phyloP scores from a whole-genome alignment of 495 filamentous ascomycete species.

The Physcia stellaris region DNA sequence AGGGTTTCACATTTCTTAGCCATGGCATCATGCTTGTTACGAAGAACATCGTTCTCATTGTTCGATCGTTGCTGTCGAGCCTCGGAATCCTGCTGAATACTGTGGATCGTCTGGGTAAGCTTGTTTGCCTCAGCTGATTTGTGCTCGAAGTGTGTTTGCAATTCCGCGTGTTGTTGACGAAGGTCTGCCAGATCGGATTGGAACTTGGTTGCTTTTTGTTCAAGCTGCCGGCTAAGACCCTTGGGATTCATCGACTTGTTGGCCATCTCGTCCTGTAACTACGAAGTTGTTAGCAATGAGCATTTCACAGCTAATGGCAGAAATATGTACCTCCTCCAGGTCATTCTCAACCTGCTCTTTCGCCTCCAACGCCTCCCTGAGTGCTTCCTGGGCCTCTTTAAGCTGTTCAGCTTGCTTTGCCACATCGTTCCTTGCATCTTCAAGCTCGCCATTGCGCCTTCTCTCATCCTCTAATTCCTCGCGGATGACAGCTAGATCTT shows the following conservation, averaged over 20 bases:
- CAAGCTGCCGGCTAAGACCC: slow-evolving; percentile 60
- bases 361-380: slow-evolving; percentile 12
- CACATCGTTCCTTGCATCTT: slow-evolving; percentile 30
- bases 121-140: slow-evolving; percentile 27
- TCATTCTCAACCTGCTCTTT: slow-evolving; percentile 3
- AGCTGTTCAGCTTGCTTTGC: slow-evolving; percentile 38
- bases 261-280: slow-evolving; percentile 63
- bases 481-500: slow-evolving; percentile 37
- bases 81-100: slow-evolving; percentile 29
- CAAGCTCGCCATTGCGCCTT: slow-evolving; percentile 44
- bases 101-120: slow-evolving; percentile 29
- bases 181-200: slow-evolving; percentile 49
- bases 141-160: slow-evolving; percentile 36
- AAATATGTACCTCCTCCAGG: slow-evolving; percentile 8
- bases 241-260: slow-evolving; percentile 68
- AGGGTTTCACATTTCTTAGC: slow-evolving; percentile 24
- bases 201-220: slow-evolving; percentile 52
- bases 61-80: slow-evolving; percentile 27
- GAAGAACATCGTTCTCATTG: slow-evolving; percentile 27
- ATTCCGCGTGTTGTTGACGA: slow-evolving; percentile 39
- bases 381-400: slow-evolving; percentile 24
- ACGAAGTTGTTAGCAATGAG: slow-evolving; percentile 2
- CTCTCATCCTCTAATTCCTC: slow-evolving; percentile 39
- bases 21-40: slow-evolving; percentile 24
- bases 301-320: neutral